Evolutionary conservation across 2,329 filamentous ascomycete species (phyloP), one percentile per base, ranked within the genome.

Genomic region (Xylaria polymorpha): DNA sequence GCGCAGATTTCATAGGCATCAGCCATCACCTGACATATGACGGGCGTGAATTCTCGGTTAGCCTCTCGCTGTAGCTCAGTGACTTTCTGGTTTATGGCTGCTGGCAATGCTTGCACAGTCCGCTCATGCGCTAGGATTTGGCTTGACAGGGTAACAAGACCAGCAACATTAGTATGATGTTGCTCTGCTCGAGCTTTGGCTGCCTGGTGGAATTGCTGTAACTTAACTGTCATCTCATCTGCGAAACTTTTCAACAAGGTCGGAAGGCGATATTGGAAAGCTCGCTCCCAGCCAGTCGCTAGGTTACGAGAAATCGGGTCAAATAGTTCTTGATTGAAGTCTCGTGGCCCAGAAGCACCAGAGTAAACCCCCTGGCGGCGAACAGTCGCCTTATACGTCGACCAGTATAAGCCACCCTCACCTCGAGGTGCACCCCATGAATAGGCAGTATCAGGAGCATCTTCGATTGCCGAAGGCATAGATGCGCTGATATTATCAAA

Each of bases 341-440:
- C 73, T 32, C 68, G 67, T 6, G 67, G 59, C 1, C 76, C 79
- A 10, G 78, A 77, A 77, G 68, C 75, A 72, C 73, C 71, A 39
- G 39, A 64, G 73, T 64, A 77, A 67, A 82, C 76, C 61, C 68
- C 78, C 41, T 67, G 72, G 68, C 67, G 78, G 71, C 67, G 61
- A 9, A 74, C 72, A 1, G 71, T 77, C 10, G 88, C 88, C 75
- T 85, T 87, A 72, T 90, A 90, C 0, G 88, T 89, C 1, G 78
- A 32, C 79, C 80, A 90, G 41, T 75, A 72, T 14, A 87, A 76
- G 1, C 86, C 87, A 12, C 86, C 86, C 39, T 78, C 74, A 15
- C 70, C 44, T 37, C 77, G 80, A 67, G 81, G 76, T 6, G 74
- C 74, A 10, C 80, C 80, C 83, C 83, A 85, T n/a, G 77, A 74